Conservation (phyloP, 2,329 filamentous ascomycete genomes). For the Ceratocystis albifundus region DNA sequence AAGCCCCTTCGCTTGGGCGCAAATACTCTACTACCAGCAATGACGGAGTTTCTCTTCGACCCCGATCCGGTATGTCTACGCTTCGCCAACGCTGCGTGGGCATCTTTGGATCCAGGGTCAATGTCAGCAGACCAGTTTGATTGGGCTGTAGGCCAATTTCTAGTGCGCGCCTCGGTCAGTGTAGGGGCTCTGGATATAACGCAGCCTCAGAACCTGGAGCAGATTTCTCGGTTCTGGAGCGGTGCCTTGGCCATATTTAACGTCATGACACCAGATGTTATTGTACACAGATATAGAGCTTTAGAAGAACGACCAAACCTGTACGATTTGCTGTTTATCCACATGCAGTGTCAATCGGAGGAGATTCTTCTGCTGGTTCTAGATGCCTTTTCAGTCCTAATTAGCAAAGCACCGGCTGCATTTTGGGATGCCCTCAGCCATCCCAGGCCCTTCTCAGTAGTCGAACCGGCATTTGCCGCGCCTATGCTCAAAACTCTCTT, state of each 20-base stretch:
- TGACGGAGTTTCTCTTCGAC: slow-evolving; percentile 76
- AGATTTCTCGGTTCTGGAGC: slow-evolving; percentile 66
- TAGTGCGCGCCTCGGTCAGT: slow-evolving; percentile 54
- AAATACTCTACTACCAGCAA: slow-evolving; percentile 64
- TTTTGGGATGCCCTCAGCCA: slow-evolving; percentile 85
- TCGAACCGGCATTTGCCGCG: slow-evolving; percentile 73
- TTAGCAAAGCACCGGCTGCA: slow-evolving; percentile 63
- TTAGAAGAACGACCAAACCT: slow-evolving; percentile 67
- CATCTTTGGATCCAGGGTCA: slow-evolving; percentile 47
- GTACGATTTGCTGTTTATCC: slow-evolving; percentile 49
- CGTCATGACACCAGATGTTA: slow-evolving; percentile 59
- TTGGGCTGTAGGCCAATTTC: slow-evolving; percentile 67
- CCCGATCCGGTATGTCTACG: slow-evolving; percentile 48
- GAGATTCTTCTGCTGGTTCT: slow-evolving; percentile 57
- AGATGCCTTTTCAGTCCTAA: slow-evolving; percentile 55
- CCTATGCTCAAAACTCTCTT: slow-evolving; percentile 53
- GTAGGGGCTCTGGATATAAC: slow-evolving; percentile 41
- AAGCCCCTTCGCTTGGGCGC: slow-evolving; percentile 65
- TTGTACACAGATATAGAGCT: slow-evolving; percentile 65
- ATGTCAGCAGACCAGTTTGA: slow-evolving; percentile 69
- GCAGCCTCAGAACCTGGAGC: slow-evolving; percentile 29
- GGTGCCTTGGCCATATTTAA: slow-evolving; percentile 64
- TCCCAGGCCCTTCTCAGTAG: slow-evolving; percentile 65
- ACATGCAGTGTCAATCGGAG: slow-evolving; percentile 43
- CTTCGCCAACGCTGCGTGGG: slow-evolving; percentile 61